Evolutionary conservation across 1,139 yeast genomes (phyloP), one percentile per base, ranked within the genome.

Genomic region (Pichia sp.): DNA sequence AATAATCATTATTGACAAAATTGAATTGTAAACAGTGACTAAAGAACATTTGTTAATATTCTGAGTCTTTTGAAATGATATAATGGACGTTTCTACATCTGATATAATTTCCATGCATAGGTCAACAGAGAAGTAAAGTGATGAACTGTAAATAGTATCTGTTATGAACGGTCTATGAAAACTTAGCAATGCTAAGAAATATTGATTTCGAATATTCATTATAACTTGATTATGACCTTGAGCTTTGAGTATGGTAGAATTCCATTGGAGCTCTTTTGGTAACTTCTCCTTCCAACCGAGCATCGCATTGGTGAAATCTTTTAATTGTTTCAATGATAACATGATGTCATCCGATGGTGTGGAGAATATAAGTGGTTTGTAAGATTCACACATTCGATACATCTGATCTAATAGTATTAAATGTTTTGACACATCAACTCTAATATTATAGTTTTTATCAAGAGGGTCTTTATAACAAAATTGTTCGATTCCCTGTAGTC

Each of bases 121-220:
- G 12, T 37, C 11, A 24, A 14, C 17, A 24, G 31, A 21, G 21
- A 37, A 37, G 5, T 37, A 6, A 14, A 37, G 40, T 20, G 14
- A 15, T 37, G 24, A 37, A 14, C 21, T 15, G 15, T 14, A 6
- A 28, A 28, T 8, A 17, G 18, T 15, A 12, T n/a, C 20, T 31
- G n/a, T 21, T n/a, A 40, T 15, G 19, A 40, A 40, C 9, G 42
- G 42, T 21, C 42, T 40, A 40, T 40, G 37, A 32, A 40, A 40
- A 20, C 42, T 40, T 30, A 40, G 15, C 15, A 40, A n/a, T 10
- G 42, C 42, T 30, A 40, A 28, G 32, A 21, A 40, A 33, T 40
- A 40, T 21, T 40, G 42, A 30, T 40, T 40, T 31, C 42, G 30
- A 15, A 40, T 27, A 32, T 40, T 40, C 42, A 40, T 40, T 17